Evolutionary conservation across 352 stramenopile genomes (phyloP).

Genomic region (Pythium diclinum): DNA sequence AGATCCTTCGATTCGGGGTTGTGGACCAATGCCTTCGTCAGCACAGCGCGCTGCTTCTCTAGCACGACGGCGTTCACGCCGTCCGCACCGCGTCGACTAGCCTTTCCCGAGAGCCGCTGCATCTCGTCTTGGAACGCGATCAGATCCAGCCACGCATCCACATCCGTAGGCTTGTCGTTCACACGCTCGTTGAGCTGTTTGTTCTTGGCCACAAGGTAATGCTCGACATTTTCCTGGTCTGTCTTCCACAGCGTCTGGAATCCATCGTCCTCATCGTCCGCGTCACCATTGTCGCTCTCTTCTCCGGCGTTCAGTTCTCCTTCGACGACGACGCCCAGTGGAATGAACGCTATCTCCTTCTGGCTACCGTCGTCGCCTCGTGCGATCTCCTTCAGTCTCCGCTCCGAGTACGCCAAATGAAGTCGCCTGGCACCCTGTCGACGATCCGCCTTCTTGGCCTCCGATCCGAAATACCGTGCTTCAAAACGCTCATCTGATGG

Average conservation of each 20-base stretch:
- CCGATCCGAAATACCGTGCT: slow-evolving; percentile 51
- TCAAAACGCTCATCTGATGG: neutral
- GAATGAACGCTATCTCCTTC: slow-evolving; percentile 56
- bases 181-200: slow-evolving; percentile 38
- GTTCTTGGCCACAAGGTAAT: slow-evolving; percentile 51
- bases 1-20: slow-evolving; percentile 54
- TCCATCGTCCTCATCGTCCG: slow-evolving; percentile 6
- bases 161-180: slow-evolving; percentile 29
- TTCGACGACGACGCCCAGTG: slow-evolving; percentile 50
- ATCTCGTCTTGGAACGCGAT: slow-evolving; percentile 75
- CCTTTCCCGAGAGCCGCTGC: slow-evolving; percentile 28
- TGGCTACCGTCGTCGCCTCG: neutral
- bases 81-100: slow-evolving; percentile 7
- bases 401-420: slow-evolving; percentile 71
- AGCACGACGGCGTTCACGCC: slow-evolving; percentile 31
- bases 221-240: slow-evolving; percentile 62
- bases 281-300: neutral
- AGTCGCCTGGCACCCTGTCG: slow-evolving; percentile 42
- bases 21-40: slow-evolving; percentile 42
- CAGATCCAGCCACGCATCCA: slow-evolving; percentile 63
- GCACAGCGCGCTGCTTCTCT: slow-evolving; percentile 67
- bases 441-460: slow-evolving; percentile 41
- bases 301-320: slow-evolving; percentile 21
- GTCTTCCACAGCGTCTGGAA: slow-evolving; percentile 37
- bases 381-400: slow-evolving; percentile 20